Conservation (phyloP, 495 filamentous ascomycete species). For the Tuber borchii region DNA sequence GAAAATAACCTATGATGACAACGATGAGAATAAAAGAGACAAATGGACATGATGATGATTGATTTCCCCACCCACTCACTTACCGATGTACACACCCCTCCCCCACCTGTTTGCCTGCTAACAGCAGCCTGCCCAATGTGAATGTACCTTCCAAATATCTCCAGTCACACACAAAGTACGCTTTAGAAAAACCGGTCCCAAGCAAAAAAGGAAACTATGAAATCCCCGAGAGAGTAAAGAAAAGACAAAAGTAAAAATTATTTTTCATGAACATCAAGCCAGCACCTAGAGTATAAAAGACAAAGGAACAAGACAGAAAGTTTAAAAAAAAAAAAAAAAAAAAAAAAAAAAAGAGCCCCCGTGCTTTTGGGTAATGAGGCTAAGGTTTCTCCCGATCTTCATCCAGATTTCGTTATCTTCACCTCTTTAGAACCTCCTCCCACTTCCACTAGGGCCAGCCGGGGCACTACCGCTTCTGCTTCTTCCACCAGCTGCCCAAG, state of each 20-base stretch:
- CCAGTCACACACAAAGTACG: neutral
- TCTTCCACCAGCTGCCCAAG: slow-evolving; percentile 11
- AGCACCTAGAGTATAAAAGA: slow-evolving; percentile 7
- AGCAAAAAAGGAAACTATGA: neutral
- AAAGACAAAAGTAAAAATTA: slow-evolving; percentile 11
- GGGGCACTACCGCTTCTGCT: slow-evolving; percentile 38
- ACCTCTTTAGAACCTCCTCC: slow-evolving; percentile 18
- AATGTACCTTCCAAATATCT: neutral
- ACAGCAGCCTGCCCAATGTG: neutral
- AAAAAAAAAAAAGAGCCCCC: neutral
- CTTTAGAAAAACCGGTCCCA: slow-evolving; percentile 1
- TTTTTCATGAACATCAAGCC: slow-evolving; percentile 26
- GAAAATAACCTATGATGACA: neutral
- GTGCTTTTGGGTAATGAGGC: neutral
- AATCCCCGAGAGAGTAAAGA: slow-evolving; percentile 5
- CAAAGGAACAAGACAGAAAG: neutral
- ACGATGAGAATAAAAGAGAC: neutral
- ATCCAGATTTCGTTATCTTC: slow-evolving; percentile 10
- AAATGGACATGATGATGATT: neutral
- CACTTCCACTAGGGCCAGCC: slow-evolving; percentile 33
- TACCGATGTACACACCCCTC: neutral
- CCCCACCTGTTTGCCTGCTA: neutral
- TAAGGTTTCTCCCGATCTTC: neutral
- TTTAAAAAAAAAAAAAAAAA: slow-evolving; percentile 4
- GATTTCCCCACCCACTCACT: neutral